These are phyloP conservation scores for Taphrina confusa DNA, from an alignment of 1,139 yeast genomes.

Conservation along the genomic window DNA sequence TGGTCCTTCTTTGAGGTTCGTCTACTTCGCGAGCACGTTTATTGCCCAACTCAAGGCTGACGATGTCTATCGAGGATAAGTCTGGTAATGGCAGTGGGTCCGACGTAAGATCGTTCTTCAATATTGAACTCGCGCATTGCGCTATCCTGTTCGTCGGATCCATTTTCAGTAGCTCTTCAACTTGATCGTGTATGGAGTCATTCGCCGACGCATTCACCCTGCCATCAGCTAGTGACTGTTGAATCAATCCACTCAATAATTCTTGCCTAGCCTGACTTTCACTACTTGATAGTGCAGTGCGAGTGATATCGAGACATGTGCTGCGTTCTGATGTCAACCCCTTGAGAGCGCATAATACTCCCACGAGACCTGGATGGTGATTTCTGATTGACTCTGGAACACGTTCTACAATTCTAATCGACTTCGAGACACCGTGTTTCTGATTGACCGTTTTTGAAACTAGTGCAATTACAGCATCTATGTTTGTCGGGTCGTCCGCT, in stretches of 20 bases:
- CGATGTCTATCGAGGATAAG: conserved; percentile 16
- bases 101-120: neutral
- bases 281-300: neutral
- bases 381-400: neutral
- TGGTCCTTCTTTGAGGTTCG: neutral
- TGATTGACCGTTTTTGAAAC: neutral
- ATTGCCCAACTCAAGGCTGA: conserved; percentile 15
- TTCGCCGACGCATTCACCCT: neutral
- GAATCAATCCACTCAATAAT: conserved; percentile 17
- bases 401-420: conserved; percentile 1
- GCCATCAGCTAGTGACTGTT: neutral
- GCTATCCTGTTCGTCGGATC: conserved; percentile 6
- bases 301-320: neutral
- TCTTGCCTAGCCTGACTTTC: neutral
- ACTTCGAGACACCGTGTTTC: conserved; percentile 11
- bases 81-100: conserved; percentile 18
- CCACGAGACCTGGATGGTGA: conserved; percentile 11
- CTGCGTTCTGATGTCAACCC: neutral
- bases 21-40: conserved; percentile 8
- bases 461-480: conserved; percentile 11
- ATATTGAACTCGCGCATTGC: conserved; percentile 2
- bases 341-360: conserved; percentile 1
- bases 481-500: neutral
- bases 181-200: neutral
- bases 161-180: neutral